phyloP scores from a whole-genome alignment of 2,329 filamentous ascomycete species.

The Colletotrichum filicis region DNA sequence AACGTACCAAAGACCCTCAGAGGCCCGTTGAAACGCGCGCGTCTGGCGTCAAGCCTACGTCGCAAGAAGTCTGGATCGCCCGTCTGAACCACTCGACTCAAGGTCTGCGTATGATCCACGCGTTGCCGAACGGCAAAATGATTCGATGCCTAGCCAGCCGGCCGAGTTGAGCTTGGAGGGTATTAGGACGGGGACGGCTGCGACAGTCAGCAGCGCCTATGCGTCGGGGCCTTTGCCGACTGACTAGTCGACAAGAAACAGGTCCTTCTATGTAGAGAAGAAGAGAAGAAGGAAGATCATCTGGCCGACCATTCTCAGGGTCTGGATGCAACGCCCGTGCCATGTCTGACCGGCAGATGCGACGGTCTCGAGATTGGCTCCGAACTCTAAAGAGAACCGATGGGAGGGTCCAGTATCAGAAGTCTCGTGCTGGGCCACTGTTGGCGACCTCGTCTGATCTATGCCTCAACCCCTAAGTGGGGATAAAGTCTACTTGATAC shows the following conservation, averaged over 20 bases:
- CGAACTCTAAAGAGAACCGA: background rate
- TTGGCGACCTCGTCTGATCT: background rate
- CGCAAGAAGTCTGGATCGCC: background rate
- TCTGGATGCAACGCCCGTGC: background rate
- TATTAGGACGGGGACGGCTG: background rate
- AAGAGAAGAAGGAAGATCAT: too few relatives aligned
- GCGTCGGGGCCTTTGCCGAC: background rate
- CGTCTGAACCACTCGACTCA: background rate
- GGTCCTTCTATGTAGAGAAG: too few relatives aligned
- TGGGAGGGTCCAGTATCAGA: too few relatives aligned
- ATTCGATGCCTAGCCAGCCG: background rate
- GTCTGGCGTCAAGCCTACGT: background rate
- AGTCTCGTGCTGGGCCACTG: background rate
- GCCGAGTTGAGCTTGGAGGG: background rate
- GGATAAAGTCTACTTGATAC: background rate
- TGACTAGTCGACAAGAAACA: too few relatives aligned
- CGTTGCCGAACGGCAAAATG: background rate
- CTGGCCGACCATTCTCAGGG: too few relatives aligned
- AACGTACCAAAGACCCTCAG: background rate
- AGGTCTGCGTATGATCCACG: background rate
- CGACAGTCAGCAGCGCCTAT: background rate
- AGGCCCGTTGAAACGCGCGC: background rate
- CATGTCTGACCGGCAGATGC: background rate
- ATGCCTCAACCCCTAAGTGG: background rate
- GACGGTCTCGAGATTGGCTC: background rate